Evolutionary conservation across 2,329 filamentous ascomycete species (phyloP).

Genomic region (Aspergillus ibericus): DNA sequence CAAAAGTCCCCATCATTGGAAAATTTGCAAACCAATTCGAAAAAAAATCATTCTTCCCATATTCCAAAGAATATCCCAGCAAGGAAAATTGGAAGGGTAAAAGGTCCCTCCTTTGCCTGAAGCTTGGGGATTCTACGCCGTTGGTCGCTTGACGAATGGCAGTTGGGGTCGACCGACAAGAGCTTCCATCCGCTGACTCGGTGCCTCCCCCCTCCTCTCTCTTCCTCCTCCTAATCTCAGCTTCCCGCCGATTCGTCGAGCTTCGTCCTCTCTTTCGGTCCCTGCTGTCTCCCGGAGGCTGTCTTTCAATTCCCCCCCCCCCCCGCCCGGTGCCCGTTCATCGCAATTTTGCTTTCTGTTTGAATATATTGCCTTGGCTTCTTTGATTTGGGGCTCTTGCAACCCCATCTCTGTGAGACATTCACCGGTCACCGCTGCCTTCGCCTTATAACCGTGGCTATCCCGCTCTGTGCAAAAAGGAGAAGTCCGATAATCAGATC

Average conservation of each 20-base stretch:
- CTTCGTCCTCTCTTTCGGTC: slow-evolving; percentile 23
- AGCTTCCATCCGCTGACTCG: slow-evolving; percentile 25
- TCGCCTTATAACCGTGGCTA: slow-evolving; percentile 10
- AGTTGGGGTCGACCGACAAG: slow-evolving; percentile 23
- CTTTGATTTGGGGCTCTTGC: slow-evolving; percentile 6
- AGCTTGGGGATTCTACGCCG: slow-evolving; percentile 13
- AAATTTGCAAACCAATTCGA: background rate
- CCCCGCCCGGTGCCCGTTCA: slow-evolving; percentile 5
- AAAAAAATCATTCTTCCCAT: background rate
- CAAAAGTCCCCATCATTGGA: background rate
- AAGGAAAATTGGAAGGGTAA: slow-evolving; percentile 3
- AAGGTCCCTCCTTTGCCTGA: slow-evolving; percentile 10
- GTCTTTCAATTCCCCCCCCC: slow-evolving; percentile 1
- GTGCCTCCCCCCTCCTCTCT: slow-evolving; percentile 22
- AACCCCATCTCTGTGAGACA: slow-evolving; percentile 7
- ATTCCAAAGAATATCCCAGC: background rate
- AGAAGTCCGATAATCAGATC: slow-evolving; percentile 11
- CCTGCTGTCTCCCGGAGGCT: slow-evolving; percentile 11
- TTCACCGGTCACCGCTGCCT: slow-evolving; percentile 12
- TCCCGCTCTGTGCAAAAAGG: slow-evolving; percentile 17
- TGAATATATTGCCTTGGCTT: slow-evolving; percentile 16
- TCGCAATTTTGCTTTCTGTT: slow-evolving; percentile 10
- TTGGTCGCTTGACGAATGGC: slow-evolving; percentile 20
- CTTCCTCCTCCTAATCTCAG: slow-evolving; percentile 14
- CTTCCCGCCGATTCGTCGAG: slow-evolving; percentile 14